phyloP scores from a whole-genome alignment of 805 yeast genomes.

The Metschnikowia sp. region DNA sequence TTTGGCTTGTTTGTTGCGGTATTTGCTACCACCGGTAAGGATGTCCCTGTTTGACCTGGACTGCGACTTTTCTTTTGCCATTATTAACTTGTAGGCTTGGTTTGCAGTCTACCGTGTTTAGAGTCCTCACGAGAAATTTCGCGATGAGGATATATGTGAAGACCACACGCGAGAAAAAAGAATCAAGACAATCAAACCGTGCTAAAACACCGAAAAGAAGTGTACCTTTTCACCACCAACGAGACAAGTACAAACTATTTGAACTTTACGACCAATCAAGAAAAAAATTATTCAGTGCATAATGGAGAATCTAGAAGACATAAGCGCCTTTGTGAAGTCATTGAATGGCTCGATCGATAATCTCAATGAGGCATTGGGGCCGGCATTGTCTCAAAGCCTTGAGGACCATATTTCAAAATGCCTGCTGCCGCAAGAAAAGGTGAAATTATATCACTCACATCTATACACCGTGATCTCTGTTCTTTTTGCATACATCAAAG shows the following conservation, averaged over 20 bases:
- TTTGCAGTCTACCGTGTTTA: not conserved
- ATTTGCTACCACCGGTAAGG: conserved; percentile 82
- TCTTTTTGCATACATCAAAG: conserved; percentile 56
- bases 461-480: conserved; percentile 56
- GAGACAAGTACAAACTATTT: no score
- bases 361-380: conserved; percentile 32
- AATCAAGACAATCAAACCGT: no score
- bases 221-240: no score
- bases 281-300: not conserved
- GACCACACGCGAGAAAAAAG: conserved; percentile 5
- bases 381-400: conserved; percentile 36
- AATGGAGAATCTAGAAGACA: conserved; percentile 48
- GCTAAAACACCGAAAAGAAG: no score
- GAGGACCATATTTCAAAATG: conserved; percentile 32
- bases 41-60: conserved; percentile 68
- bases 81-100: not conserved
- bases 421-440: conserved; percentile 22
- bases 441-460: conserved; percentile 34
- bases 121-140: conserved; percentile 3
- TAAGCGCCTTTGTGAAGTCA: conserved; percentile 37
- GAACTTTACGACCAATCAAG: no score
- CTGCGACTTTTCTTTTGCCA: conserved; percentile 15
- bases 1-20: conserved; percentile 55
- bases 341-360: conserved; percentile 36
- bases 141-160: conserved; percentile 17